A percentile compares a stretch with the other conserved stretches of the same genome.
These are phyloP conservation scores for Xylaria sp. DNA, from an alignment of 2,329 filamentous ascomycete species.

Conservation along the genomic window DNA sequence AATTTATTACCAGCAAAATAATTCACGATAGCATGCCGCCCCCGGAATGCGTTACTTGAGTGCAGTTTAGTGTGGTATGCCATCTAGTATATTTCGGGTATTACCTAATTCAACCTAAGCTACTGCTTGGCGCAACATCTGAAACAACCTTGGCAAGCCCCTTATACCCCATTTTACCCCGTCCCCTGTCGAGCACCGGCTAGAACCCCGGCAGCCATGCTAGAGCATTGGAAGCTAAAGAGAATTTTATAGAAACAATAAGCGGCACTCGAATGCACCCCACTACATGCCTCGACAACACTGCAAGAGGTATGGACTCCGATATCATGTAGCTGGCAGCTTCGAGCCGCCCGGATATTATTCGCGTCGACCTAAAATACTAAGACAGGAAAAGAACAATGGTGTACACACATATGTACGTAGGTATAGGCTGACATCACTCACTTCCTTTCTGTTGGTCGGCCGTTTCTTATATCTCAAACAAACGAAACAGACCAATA, in stretches of 20 bases:
- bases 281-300: too few relatives aligned
- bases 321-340: too few relatives aligned
- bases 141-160: not conserved
- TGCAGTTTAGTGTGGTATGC: too few relatives aligned
- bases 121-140: not conserved
- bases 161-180: not conserved
- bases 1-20: too few relatives aligned
- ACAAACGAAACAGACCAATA: not conserved
- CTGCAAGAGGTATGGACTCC: too few relatives aligned
- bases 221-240: too few relatives aligned
- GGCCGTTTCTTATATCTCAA: slow-evolving; percentile 2
- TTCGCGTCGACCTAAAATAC: not conserved
- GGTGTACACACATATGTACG: not conserved
- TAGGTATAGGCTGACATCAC: not conserved
- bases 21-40: too few relatives aligned
- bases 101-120: not conserved
- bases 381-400: not conserved
- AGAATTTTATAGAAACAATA: too few relatives aligned
- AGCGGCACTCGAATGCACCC: too few relatives aligned
- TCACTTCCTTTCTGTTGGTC: not conserved
- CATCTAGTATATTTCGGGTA: not conserved
- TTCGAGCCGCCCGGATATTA: not conserved
- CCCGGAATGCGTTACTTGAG: too few relatives aligned
- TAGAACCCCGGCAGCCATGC: too few relatives aligned
- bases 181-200: too few relatives aligned